A percentile compares a stretch with the other conserved stretches of the same genome.
These are phyloP conservation scores for Solanum chiquidenum DNA, from an alignment of 257 asterid genomes.

Conservation along the genomic window DNA sequence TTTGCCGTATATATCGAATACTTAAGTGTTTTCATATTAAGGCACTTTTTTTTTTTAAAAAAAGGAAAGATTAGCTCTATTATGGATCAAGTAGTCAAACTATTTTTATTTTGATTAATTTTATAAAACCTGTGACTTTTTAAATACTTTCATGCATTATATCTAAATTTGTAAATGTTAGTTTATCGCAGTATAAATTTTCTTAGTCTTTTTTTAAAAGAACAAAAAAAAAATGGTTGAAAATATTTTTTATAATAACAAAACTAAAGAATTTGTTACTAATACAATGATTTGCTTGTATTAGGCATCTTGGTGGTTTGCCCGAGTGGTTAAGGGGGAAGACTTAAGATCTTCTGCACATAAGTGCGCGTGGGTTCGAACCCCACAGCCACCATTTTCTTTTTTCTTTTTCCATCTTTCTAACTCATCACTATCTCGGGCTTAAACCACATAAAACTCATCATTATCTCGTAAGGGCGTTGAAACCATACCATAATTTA, in stretches of 20 bases:
- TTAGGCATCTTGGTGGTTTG: conserved; percentile 11
- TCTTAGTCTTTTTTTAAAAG: background rate
- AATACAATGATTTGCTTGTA: rapidly evolving
- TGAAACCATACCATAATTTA: too few relatives aligned
- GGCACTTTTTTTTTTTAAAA: too few relatives aligned
- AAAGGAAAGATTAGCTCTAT: background rate
- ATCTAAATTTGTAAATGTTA: background rate
- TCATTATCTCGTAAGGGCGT: too few relatives aligned
- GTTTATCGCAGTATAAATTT: background rate
- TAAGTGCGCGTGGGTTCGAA: conserved; percentile 35
- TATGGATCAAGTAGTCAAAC: background rate
- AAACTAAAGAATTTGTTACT: background rate
- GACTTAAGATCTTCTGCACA: conserved; percentile 37
- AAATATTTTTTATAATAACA: background rate
- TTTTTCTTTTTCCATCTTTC: background rate
- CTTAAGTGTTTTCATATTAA: background rate
- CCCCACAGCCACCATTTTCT: conserved; percentile 23
- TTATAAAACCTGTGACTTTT: background rate
- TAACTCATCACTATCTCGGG: background rate
- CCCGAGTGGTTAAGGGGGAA: conserved; percentile 57
- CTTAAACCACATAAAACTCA: too few relatives aligned
- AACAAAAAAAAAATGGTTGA: background rate
- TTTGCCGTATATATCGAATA: background rate
- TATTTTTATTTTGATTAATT: background rate
- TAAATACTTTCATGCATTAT: background rate